Evolutionary conservation across 108 stramenopile species (phyloP), one percentile per base, ranked within the genome.

Genomic region (Nannochloropsis gaditana): DNA sequence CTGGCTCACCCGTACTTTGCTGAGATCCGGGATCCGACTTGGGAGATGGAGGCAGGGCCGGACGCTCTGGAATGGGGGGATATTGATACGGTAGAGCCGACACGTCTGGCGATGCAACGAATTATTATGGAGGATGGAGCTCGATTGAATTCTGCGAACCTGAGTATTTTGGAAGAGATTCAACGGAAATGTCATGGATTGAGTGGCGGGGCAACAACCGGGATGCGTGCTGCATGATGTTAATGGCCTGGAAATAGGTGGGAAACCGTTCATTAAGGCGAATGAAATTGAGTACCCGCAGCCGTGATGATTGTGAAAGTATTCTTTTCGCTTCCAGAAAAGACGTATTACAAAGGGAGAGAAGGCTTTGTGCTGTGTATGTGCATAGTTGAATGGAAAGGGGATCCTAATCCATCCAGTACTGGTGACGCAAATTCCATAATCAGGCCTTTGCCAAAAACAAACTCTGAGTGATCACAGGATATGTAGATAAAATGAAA

Each of bases 1-100:
- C 81, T 92, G 9, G 90, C 82, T 43, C 92, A 92, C 84, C 90
- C 91, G 11, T 92, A 81, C 31, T 42, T 81, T 21, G 80, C 80
- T 21, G 80, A 81, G 0, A 42, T 81, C 11, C 80, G 80, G 80
- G 80, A 81, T 42, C 80, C 80, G 2, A 73, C 59, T 73, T 73
- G 59, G 59, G 59, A 73, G 59, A 73, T 73, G 4, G 59, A 73
- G 59, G 59, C 59, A n/a, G 59, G 59, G 59, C 8, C 59, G n/a
- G 59, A 73, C 59, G 59, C n/a, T 15, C 8, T 73, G 6, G 59
- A 73, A n/a, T 73, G 59, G 59, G 59, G 59, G 3, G 59, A 73
- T 73, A 73, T 73, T 8, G 59, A 73, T n/a, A 73, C 59, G 59
- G 59, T 73, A n/a, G 59, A 73, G 59, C 59, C 59, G 5, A 8